These are phyloP conservation scores for Musa troglodytarum DNA, from an alignment of 176 grass and related monocot genomes.

Conservation along the genomic window DNA sequence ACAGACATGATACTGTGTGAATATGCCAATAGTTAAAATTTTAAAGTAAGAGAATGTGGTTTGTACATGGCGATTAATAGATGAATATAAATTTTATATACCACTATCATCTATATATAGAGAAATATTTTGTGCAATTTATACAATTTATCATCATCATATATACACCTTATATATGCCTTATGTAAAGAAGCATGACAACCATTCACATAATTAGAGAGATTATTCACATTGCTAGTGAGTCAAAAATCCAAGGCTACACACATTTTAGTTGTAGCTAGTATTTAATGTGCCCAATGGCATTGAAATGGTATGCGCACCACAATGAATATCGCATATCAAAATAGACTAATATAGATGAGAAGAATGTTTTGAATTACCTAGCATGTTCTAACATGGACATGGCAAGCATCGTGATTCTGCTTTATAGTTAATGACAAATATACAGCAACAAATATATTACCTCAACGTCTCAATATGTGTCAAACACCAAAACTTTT, in stretches of 20 bases:
- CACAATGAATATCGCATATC: too few species aligned
- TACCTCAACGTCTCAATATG: slow-evolving; percentile 97
- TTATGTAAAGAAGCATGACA: not conserved
- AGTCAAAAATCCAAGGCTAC: too few species aligned
- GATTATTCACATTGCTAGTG: too few species aligned
- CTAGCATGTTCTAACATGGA: not conserved
- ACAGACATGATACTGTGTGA: too few species aligned
- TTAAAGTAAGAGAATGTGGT: too few species aligned
- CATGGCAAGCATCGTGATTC: not conserved
- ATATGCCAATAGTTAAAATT: too few species aligned
- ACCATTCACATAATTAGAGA: not conserved
- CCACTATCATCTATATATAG: not conserved
- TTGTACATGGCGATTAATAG: too few species aligned
- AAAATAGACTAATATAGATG: not conserved
- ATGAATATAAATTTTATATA: not conserved
- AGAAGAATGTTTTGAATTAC: too few species aligned
- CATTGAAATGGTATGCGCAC: too few species aligned
- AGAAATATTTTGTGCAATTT: not conserved
- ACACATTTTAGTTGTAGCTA: too few species aligned
- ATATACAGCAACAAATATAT: not conserved
- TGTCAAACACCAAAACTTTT: slow-evolving; percentile 92
- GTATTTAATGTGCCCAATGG: too few species aligned
- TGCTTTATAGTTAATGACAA: not conserved
- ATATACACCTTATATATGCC: not conserved
- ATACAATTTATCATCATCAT: too few species aligned